Evolutionary conservation across 2,329 filamentous ascomycete species (phyloP).

Genomic region (Pseudomassariella vexata): DNA sequence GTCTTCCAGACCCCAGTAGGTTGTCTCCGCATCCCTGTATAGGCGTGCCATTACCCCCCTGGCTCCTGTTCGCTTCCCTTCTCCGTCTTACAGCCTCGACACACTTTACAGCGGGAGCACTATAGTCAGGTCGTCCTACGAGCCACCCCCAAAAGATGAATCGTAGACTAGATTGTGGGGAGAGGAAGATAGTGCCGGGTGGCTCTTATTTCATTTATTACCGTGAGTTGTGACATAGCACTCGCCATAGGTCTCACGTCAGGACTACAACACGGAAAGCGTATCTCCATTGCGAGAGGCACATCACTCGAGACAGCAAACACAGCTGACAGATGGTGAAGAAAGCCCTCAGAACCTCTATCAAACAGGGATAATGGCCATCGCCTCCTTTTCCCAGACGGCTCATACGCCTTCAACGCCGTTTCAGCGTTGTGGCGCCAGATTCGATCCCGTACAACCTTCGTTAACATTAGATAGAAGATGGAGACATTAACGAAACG

Average conservation of each 20-base stretch:
- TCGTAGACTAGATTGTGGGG: constrained; percentile 12
- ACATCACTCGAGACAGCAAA: background rate
- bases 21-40: background rate
- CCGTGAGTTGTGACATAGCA: constrained; percentile 26
- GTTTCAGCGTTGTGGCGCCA: too few relatives aligned
- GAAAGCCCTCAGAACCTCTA: constrained; percentile 5
- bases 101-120: constrained; percentile 1
- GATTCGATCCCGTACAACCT: too few relatives aligned
- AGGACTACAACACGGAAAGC: constrained; percentile 30
- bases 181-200: constrained; percentile 29
- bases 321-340: too few relatives aligned
- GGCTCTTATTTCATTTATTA: constrained; percentile 19
- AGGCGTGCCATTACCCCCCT: background rate
- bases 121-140: constrained; percentile 4
- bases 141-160: constrained; percentile 7
- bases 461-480: too few relatives aligned
- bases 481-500: too few relatives aligned
- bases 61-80: too few relatives aligned
- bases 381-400: constrained; percentile 46
- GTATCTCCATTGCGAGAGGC: constrained; percentile 11
- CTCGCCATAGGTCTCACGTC: constrained; percentile 34
- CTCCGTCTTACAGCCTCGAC: constrained; percentile 1
- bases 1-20: background rate
- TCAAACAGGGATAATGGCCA: constrained; percentile 1
- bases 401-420: constrained; percentile 57